These are phyloP conservation scores for Claviceps sorghi DNA, from an alignment of 2,329 filamentous ascomycete species.

Conservation along the genomic window DNA sequence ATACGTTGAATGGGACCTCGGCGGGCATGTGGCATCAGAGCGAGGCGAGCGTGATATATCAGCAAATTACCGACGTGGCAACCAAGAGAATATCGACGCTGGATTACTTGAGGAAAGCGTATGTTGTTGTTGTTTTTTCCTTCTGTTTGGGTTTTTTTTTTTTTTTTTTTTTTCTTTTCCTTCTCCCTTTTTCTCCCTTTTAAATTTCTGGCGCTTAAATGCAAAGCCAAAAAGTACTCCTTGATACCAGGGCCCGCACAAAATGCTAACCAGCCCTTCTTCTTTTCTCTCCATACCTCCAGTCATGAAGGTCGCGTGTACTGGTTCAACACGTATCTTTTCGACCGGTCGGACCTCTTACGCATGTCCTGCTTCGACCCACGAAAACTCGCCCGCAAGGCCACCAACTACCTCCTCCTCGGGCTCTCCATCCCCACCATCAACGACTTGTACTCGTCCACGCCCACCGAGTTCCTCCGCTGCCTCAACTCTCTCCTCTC, in stretches of 20 bases:
- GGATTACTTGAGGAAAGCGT: constrained; percentile 88
- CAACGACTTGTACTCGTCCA: constrained; percentile 71
- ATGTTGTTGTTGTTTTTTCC: constrained; percentile 21
- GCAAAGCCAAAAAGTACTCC: not conserved
- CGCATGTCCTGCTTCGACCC: constrained; percentile 76
- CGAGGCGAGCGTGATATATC: constrained; percentile 36
- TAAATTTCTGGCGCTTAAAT: not conserved
- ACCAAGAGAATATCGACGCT: constrained; percentile 89
- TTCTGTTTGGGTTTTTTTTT: not conserved
- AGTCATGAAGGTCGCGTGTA: constrained; percentile 90
- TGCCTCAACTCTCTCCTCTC: constrained; percentile 70
- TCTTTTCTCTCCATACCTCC: not conserved
- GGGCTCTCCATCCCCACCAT: constrained; percentile 83
- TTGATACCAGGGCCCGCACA: not conserved
- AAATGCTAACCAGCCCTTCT: too few species aligned
- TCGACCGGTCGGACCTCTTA: constrained; percentile 65
- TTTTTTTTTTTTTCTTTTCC: not conserved
- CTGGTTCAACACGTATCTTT: constrained; percentile 96
- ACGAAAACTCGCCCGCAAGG: constrained; percentile 72
- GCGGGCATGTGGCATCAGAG: constrained; percentile 22
- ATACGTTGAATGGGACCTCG: not conserved
- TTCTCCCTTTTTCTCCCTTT: too few species aligned
- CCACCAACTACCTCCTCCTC: constrained; percentile 85
- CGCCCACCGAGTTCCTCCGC: constrained; percentile 71
- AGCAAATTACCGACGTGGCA: constrained; percentile 67